Evolutionary conservation across 106 monocot species (phyloP), one percentile per base, ranked within the genome.

Genomic region (Cymbidium sinense): DNA sequence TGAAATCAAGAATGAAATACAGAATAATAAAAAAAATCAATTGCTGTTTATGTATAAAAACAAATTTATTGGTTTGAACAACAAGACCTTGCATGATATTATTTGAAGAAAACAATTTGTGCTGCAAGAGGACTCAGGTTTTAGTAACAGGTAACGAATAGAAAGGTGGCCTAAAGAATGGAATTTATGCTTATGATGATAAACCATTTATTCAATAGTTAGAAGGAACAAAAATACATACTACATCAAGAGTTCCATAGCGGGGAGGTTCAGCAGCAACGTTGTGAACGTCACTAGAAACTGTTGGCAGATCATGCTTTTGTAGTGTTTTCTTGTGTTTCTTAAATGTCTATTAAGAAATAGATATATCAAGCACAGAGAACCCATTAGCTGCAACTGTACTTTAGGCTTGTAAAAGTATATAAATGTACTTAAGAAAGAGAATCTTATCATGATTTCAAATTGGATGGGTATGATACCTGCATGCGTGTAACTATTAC

Each of bases 401-500:
- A 47, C 47, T 71, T 37, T 36, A 52, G 25, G 61, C 61, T 51
- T 54, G 37, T 30, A 51, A 39, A 13, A 36, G 19, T 70, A 61
- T n/a, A 71, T 15, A 17, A 61, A 23, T 61, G 10, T 25, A 61
- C 25, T 25, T 58, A 7, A 23, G 27, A 61, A 61, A 61, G 61
- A 25, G 61, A 61, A 61, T 3, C 23, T 27, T 61, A 27, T 5
- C n/a, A 27, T 9, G 61, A 27, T 61, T 61, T 61, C 17, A 70
- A 75, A 54, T 34, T 64, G 37, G 33, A n/a, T 64, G 36, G 69
- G 21, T 54, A 23, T 27, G 61, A 7, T 86, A 92, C 98, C 94
- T 98, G 98, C 98, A 98, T 92, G 11, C 98, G 77, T 71, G 94
- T 88, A 70, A 98, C 98, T 78, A 94, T 76, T 8, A 98, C 94